A percentile compares a stretch with the other conserved stretches of the same genome.
phyloP scores from a whole-genome alignment of 2,329 filamentous ascomycete species.

The Ophiostoma triangulosporum region DNA sequence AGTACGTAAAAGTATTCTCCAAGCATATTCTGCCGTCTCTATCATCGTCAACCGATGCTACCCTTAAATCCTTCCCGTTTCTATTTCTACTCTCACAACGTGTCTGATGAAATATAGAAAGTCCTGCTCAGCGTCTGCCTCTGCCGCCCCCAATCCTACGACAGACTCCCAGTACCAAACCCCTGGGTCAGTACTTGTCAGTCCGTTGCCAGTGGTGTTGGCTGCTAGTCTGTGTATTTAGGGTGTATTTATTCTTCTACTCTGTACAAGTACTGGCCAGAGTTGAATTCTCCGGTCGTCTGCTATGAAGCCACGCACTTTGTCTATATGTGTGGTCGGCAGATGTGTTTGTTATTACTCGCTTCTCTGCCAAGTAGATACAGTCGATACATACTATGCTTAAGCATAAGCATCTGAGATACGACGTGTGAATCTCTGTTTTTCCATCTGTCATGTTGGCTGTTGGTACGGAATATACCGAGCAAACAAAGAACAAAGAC shows the following conservation, averaged over 20 bases:
- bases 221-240: not conserved
- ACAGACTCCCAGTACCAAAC: not conserved
- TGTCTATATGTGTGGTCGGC: too few relatives aligned
- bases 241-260: too few relatives aligned
- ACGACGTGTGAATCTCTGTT: too few relatives aligned
- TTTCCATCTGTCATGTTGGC: not conserved
- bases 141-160: not conserved
- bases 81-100: not conserved
- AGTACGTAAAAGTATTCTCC: too few relatives aligned
- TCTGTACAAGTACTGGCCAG: too few relatives aligned
- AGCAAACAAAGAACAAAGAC: not conserved
- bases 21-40: too few relatives aligned
- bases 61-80: conserved; percentile 1
- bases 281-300: too few relatives aligned
- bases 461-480: not conserved
- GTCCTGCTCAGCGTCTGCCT: not conserved
- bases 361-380: too few relatives aligned
- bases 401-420: too few relatives aligned
- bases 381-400: too few relatives aligned
- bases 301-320: too few relatives aligned
- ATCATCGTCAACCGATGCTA: too few relatives aligned
- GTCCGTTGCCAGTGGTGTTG: not conserved
- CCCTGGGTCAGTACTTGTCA: not conserved
- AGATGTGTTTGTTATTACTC: not conserved
- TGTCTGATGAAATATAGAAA: not conserved